phyloP scores from a whole-genome alignment of 495 filamentous ascomycete genomes.

The Margaritispora aquatica region DNA sequence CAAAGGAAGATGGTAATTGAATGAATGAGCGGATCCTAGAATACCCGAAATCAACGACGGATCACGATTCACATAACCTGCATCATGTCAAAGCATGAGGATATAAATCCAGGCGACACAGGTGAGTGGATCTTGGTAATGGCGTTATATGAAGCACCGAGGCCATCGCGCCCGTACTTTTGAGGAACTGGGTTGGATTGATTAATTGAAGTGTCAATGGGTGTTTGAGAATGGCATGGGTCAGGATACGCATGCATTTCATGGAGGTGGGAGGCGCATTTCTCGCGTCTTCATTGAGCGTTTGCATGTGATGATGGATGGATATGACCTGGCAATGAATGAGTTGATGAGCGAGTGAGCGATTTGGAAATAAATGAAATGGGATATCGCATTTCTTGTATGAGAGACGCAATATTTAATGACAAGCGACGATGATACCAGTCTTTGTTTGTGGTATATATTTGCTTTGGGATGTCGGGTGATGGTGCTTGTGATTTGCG shows the following conservation, averaged over 20 bases:
- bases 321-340: neutral
- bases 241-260: neutral
- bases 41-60: neutral
- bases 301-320: neutral
- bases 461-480: too few relatives aligned
- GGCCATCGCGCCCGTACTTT: neutral
- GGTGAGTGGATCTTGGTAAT: neutral
- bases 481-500: neutral
- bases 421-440: too few relatives aligned
- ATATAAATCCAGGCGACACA: too few relatives aligned
- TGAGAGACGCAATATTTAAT: too few relatives aligned
- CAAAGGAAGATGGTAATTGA: constrained; percentile 88
- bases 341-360: neutral
- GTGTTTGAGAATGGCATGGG: neutral
- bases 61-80: too few relatives aligned
- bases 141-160: neutral
- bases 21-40: constrained; percentile 36
- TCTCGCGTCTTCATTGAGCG: neutral
- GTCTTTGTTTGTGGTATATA: too few relatives aligned
- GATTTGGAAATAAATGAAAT: neutral
- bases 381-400: neutral
- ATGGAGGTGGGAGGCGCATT: neutral
- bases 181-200: too few relatives aligned
- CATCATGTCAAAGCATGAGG: too few relatives aligned
- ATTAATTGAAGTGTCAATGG: too few relatives aligned